Base-by-base conservation (phyloP, 1,139 yeast species). In the Suhomyces bribrorum region DNA sequence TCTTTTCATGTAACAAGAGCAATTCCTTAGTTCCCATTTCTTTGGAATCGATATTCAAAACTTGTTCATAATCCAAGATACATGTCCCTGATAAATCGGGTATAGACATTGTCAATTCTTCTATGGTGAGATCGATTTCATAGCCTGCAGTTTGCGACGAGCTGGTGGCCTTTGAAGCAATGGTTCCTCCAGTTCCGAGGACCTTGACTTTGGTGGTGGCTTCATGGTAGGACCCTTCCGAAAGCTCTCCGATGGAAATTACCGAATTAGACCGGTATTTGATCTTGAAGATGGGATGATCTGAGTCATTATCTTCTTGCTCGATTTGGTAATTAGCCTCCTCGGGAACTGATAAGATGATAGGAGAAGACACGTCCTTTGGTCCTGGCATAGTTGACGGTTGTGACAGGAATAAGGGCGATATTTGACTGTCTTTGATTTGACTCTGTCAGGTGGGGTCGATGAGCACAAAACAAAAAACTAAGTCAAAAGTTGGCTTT, bases 131-230 rank as follows among this genome's bases (percentile, higher is more conserved):
- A 54, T 80, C 87, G 2, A 82, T 86, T 40, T 77, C 69, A 53
- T 82, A 82, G 1, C 86, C 87, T 1, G 86, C 85, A 2, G 87
- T 81, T 43, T 78, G 79, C 20, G 79, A 71, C 1, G 79, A 64
- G 11, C 69, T 56, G 1, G 66, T 57, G 0, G 85, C 86, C 52
- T 79, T 80, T 1, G 86, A 79, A 1, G 87, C 87, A 48, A 82
- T 82, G 3, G 88, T 82, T 11, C 88, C 88, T 7, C 88, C 88
- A 1, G 88, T 82, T 2, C 86, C 88, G 25, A 82, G 61, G 15
- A 82, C 79, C 48, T 81, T 81, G 35, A 82, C 64, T 5, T 57
- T 56, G 2, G 79, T 79, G 29, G 69, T 47, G 20, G 44, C 38
- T 5, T 46, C 52, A 27, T 27, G 36, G 11, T 23, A 28, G 6